Evolutionary conservation across 768 basidiomycete genomes (phyloP).

Genomic region (Panaeolus cyanescens): DNA sequence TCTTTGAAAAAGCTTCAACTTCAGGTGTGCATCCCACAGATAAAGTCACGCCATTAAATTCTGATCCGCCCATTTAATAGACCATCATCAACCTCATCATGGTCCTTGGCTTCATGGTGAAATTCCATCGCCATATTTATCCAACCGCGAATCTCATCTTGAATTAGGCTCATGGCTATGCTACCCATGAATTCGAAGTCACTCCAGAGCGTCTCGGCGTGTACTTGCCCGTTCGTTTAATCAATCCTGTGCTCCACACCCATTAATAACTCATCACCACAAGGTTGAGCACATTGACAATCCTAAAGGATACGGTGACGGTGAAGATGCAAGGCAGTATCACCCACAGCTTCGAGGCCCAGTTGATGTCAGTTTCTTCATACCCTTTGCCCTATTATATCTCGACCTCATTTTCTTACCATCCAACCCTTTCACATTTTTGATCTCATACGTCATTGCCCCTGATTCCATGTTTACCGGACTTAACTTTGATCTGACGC

Average conservation of each 20-base stretch:
- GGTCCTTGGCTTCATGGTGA: conserved; percentile 87
- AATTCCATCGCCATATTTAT: conserved; percentile 9
- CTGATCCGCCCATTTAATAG: conserved; percentile 33
- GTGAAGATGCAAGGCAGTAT: conserved; percentile 80
- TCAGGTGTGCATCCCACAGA: conserved; percentile 45
- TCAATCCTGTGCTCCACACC: neutral
- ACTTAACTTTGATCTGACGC: too few relatives aligned
- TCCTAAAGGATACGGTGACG: conserved; percentile 85
- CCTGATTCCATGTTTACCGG: neutral
- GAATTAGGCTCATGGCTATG: conserved; percentile 75
- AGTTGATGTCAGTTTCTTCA: conserved; percentile 57
- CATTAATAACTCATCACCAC: neutral
- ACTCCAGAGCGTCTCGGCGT: conserved; percentile 79
- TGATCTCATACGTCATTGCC: conserved; percentile 1
- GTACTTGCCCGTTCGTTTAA: conserved; percentile 71
- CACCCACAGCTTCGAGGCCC: conserved; percentile 79
- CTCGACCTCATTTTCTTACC: neutral
- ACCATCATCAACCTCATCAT: conserved; percentile 89
- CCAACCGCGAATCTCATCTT: neutral
- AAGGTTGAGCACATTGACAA: conserved; percentile 91
- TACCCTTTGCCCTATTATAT: conserved; percentile 3
- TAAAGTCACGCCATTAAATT: conserved; percentile 7
- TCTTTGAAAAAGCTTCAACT: conserved; percentile 71
- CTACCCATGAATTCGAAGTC: conserved; percentile 84
- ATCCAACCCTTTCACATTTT: neutral